Base-by-base conservation (phyloP, 257 asterid species). In the Anisodus acutangulus region DNA sequence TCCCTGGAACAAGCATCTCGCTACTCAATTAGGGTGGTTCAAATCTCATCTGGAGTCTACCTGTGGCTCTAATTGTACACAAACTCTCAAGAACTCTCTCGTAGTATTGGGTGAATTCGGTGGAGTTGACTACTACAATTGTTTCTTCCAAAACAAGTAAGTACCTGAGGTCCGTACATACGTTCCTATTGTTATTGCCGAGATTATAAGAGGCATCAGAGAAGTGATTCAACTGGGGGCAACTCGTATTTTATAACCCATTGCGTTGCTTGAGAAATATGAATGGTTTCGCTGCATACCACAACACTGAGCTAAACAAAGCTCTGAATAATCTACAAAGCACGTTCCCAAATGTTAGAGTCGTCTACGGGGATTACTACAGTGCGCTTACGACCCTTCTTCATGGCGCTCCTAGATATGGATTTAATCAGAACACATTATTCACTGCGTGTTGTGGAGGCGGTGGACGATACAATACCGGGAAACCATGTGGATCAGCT, bases 61-160 rank as follows among this genome's bases (percentile, higher is more conserved):
- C 9, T 37, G 26, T 31, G 49, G 78, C 45, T 4, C 41, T 8
- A 11, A 39, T 17, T 69, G 53, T 17, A 1, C 4, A n/a, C 41
- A 69, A 37, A 5, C n/a, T 15, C 16, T 69, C 78, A 45, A 69
- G 22, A 45, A 69, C 3, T 69, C 78, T 37, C 78, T 69, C 49
- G 16, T 69, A 3, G n/a, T 69, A 6, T 69, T 69, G 49, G 78
- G 78, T 2, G 78, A 69, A 45, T 69, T 11, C 78, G 78, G 78
- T 9, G 78, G 78, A 16, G 47, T 31, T 31, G 78, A 69, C 19
- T 69, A 13, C 47, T 69, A 10, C 22, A 69, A 39, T 2, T 69
- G 49, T 6, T 31, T 69, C 15, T 26, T 15, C 45, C 13, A 35
- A 39, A 45, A n/a, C 45, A 69, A 69, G 47, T 19, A 15, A 6